phyloP scores from a whole-genome alignment of 371 early-diverging fungal species.

The Thermomucor indicae-seudaticae region DNA sequence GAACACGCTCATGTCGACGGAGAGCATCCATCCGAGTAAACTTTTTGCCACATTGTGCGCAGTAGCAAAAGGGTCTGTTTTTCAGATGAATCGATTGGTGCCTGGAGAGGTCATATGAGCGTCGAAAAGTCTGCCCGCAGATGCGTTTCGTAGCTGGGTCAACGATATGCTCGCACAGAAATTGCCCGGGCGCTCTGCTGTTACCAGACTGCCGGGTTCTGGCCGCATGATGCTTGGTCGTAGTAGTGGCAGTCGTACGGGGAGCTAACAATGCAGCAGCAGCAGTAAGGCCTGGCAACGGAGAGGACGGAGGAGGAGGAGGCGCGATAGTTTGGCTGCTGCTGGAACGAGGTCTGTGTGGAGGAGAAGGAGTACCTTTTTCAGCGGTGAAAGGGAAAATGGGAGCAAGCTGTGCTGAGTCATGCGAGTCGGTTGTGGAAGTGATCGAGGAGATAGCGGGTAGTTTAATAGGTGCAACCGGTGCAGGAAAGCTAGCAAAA shows the following conservation, averaged over 20 bases:
- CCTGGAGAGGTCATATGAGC: conserved; percentile 28
- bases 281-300: neutral
- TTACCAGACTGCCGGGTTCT: neutral
- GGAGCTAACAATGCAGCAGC: neutral
- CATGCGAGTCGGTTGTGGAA: neutral
- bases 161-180: conserved; percentile 18
- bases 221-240: conserved; percentile 1
- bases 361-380: no score
- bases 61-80: conserved; percentile 27
- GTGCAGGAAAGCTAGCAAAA: conserved; percentile 1
- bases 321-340: conserved; percentile 13
- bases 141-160: conserved; percentile 13
- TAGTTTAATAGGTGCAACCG: conserved; percentile 8
- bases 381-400: no score
- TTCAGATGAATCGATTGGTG: conserved; percentile 34
- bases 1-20: conserved; percentile 33
- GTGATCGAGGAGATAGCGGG: conserved; percentile 20
- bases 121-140: conserved; percentile 27
- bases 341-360: no score
- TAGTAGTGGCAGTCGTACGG: neutral
- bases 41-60: conserved; percentile 27
- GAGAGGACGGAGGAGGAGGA: conserved; percentile 9
- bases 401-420: conserved; percentile 11
- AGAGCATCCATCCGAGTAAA: conserved; percentile 36
- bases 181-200: conserved; percentile 6